phyloP scores from a whole-genome alignment of 768 basidiomycete genomes.

The Pisolithus marmoratus region DNA sequence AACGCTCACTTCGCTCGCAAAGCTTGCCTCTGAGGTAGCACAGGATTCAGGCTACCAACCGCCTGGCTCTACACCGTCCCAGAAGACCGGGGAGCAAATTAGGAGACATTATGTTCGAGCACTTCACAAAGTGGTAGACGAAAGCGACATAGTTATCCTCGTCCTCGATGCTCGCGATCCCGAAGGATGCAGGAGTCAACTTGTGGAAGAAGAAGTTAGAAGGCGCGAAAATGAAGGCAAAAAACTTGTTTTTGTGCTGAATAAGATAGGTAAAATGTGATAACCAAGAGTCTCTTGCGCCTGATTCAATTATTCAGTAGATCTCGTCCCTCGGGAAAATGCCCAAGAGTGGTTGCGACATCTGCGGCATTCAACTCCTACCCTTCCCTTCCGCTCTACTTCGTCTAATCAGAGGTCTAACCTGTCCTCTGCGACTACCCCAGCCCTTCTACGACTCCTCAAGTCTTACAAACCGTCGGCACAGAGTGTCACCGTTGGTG shows the following conservation, averaged over 20 bases:
- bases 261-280: conserved; percentile 77
- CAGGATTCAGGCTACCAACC: conserved; percentile 7
- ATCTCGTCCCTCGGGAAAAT: conserved; percentile 84
- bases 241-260: conserved; percentile 89
- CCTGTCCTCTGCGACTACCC: conserved; percentile 72
- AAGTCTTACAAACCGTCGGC: conserved; percentile 75
- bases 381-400: conserved; percentile 83
- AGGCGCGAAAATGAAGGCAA: conserved; percentile 85
- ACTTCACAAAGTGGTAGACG: conserved; percentile 88
- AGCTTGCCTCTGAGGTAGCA: conserved; percentile 35
- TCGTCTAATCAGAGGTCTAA: conserved; percentile 75
- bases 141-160: conserved; percentile 85
- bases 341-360: conserved; percentile 87
- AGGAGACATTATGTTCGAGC: conserved; percentile 72
- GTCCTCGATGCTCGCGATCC: conserved; percentile 95
- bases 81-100: conserved; percentile 63
- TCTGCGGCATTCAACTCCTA: conserved; percentile 89
- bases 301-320: conserved; percentile 33
- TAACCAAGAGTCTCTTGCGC: background rate
- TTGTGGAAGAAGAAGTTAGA: conserved; percentile 92
- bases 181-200: conserved; percentile 83
- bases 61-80: conserved; percentile 26
- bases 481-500: conserved; percentile 77
- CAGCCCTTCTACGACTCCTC: conserved; percentile 71
- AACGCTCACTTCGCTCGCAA: conserved; percentile 56